These are phyloP conservation scores for Scedosporium minutisporum DNA, from an alignment of 2,329 filamentous ascomycete species.

Conservation along the genomic window DNA sequence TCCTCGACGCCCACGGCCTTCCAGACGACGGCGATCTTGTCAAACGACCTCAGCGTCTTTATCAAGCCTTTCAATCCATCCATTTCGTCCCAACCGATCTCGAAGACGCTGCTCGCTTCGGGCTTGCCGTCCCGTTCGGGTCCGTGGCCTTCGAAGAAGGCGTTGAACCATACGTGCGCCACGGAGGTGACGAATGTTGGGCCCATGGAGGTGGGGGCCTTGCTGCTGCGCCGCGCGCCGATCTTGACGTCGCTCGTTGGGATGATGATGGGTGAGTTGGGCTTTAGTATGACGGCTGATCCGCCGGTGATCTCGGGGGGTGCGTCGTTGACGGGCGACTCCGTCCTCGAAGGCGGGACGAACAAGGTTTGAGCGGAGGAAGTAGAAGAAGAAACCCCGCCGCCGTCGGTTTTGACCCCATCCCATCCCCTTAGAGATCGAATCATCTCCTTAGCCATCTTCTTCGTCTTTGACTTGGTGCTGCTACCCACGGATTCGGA, in stretches of 20 bases:
- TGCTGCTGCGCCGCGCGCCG: conserved; percentile 77
- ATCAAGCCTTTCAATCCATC: conserved; percentile 90
- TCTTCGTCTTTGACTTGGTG: background rate
- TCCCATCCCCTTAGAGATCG: background rate
- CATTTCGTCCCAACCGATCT: conserved; percentile 57
- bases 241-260: conserved; percentile 84
- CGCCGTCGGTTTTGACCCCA: background rate
- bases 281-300: conserved; percentile 70
- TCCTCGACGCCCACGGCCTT: conserved; percentile 30
- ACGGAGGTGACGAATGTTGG: conserved; percentile 87
- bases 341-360: background rate
- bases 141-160: conserved; percentile 78
- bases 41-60: conserved; percentile 69
- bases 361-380: background rate
- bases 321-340: background rate
- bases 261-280: conserved; percentile 56
- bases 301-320: conserved; percentile 25
- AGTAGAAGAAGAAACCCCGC: background rate
- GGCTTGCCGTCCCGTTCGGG: conserved; percentile 58
- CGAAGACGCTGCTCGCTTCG: conserved; percentile 55
- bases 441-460: background rate
- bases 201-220: conserved; percentile 64
- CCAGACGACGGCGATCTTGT: conserved; percentile 82
- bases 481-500: background rate
- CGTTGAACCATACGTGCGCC: conserved; percentile 95